phyloP scores from a whole-genome alignment of 1,139 yeast species.

The Blastobotrys persicus region DNA sequence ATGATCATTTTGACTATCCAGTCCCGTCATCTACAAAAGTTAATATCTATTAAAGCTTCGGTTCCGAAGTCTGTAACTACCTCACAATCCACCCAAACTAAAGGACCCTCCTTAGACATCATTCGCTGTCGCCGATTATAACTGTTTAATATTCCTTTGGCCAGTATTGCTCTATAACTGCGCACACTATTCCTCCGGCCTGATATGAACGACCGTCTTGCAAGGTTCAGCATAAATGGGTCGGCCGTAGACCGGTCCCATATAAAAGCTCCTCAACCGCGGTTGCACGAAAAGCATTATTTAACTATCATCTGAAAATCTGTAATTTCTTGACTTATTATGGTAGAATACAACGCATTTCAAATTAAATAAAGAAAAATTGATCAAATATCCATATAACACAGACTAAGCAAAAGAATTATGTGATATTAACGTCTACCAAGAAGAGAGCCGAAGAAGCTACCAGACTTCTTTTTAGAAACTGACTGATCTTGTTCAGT shows the following conservation, averaged over 20 bases:
- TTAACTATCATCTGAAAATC: too few relatives aligned
- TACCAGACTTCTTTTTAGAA: conserved; percentile 13
- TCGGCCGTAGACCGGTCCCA: not conserved
- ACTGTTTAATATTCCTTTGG: not conserved
- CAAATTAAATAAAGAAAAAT: conserved; percentile 11
- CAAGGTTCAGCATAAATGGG: too few relatives aligned
- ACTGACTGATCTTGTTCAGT: conserved; percentile 3
- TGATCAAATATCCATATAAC: conserved; percentile 16
- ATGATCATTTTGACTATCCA: conserved; percentile 65
- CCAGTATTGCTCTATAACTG: not conserved
- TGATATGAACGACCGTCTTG: not conserved
- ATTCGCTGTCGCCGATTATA: not conserved
- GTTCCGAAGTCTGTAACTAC: not conserved
- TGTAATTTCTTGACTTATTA: too few relatives aligned
- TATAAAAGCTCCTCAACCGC: not conserved
- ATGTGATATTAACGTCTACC: not conserved
- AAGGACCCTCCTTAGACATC: conserved; percentile 17
- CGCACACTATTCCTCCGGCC: too few relatives aligned
- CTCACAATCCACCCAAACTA: conserved; percentile 84
- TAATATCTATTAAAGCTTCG: not conserved
- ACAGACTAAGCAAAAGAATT: not conserved
- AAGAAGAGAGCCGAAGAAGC: conserved; percentile 15
- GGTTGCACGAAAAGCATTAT: too few relatives aligned
- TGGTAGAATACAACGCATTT: too few relatives aligned
- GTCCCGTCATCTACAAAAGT: conserved; percentile 73